Conservation (phyloP, 169 alveolate species). For the Plasmodium reichenowi region DNA sequence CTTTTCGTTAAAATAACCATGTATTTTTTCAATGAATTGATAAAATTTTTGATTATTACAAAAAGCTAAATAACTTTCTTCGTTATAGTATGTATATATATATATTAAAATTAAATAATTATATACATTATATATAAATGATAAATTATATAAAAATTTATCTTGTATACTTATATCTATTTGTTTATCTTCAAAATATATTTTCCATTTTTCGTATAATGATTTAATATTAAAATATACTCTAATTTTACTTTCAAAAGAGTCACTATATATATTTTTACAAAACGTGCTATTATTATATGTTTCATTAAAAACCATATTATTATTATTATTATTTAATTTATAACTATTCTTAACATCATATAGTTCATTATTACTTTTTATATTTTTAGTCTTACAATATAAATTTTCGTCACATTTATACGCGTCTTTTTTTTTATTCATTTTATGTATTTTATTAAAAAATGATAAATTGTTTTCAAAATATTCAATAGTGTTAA, state of each 20-base stretch:
- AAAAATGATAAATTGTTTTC: too few species aligned
- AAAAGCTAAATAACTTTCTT: constrained; percentile 33
- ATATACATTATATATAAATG: constrained; percentile 69
- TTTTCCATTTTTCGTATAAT: constrained; percentile 45
- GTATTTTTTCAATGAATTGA: constrained; percentile 30
- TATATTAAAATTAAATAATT: constrained; percentile 59
- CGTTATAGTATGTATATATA: constrained; percentile 39
- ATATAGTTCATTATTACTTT: too few species aligned
- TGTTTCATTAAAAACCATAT: neutral
- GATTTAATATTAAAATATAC: constrained; percentile 12
- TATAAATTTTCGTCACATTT: too few species aligned
- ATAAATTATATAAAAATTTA: constrained; percentile 26
- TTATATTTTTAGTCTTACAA: too few species aligned
- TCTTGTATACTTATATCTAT: constrained; percentile 39
- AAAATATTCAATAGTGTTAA: too few species aligned
- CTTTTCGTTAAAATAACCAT: constrained; percentile 18
- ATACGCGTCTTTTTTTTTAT: too few species aligned
- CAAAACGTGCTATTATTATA: neutral
- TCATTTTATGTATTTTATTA: too few species aligned
- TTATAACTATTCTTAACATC: too few species aligned
- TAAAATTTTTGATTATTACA: constrained; percentile 56
- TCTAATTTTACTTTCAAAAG: constrained; percentile 10
- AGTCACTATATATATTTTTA: neutral
- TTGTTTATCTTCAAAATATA: constrained; percentile 31
- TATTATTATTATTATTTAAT: neutral